Evolutionary conservation across 805 yeast species (phyloP), one percentile per base, ranked within the genome.

Genomic region (Tetrapisispora phaffii): DNA sequence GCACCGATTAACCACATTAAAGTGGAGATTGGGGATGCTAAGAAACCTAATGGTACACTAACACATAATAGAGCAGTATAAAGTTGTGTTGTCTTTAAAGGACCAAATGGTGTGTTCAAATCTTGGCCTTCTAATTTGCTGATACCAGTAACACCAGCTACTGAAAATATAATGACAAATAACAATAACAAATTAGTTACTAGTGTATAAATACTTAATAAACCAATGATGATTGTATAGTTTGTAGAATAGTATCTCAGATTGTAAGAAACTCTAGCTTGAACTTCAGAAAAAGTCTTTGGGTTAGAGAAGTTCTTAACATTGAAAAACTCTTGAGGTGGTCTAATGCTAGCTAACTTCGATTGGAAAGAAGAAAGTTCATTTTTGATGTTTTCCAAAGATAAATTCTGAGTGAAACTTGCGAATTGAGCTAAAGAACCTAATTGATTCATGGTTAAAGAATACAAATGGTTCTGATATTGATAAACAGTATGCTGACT

Each of bases 291-390:
- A 63, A 88, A 83, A 65, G 87, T 88, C 44, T 77, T 79, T 19
- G 99, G 99, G 63, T 87, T 88, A 32, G 95, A 84, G 50, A 93
- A 65, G 62, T 95, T 81, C 66, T 88, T 84, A 59, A 85, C 67
- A 63, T 93, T 97, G 60, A 93, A 86, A 62, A 93, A 93, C 63
- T 93, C 98, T 65, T 83, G 93, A 35, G 94, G 89, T 32, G 97
- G 86, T 60, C 85, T 82, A 49, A 93, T 65, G 56, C 84, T 77
- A 40, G 93, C 67, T 50, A 88, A 70, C 50, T 80, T 76, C 33
- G 73, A 58, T 59, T 82, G 86, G 41, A 90, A 54, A 2, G 79
- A 55, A 26, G 65, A 68, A 20, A 78, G 66, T 51, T 77, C 81
- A 35, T 60, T 59, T 66, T 72, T 59, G 45, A 64, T 50, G 23